Evolutionary conservation across 208 protist genomes (phyloP), one percentile per base, ranked within the genome.

Genomic region (Wallacemonas sp.): DNA sequence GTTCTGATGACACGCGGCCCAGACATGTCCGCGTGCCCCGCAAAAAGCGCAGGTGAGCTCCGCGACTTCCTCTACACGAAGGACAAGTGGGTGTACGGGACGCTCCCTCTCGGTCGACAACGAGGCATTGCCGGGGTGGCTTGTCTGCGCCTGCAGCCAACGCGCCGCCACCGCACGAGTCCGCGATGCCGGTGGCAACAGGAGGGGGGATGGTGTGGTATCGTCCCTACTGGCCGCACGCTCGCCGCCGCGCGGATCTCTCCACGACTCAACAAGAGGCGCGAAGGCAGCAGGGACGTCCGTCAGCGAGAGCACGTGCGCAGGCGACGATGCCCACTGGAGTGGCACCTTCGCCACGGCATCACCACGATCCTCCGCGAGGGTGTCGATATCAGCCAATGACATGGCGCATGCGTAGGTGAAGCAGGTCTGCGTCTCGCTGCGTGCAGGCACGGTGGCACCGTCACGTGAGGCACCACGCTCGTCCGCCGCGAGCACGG

Each of bases 41-140:
- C 73, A 79, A 22, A 66, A 79, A 21, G 50, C 54, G 55, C 73
- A 79, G 24, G 15, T 24, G 21, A 79, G 32, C 34, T 69, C 67
- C 36, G 61, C 46, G 17, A 55, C 19, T 26, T 73, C 73, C 57
- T 79, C 73, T 3, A 34, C 19, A 19, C 67, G 62, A 13, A 71
- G 4, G 9, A 59, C 19, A 2, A 52, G 67, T 19, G 48, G 34
- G 30, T n/a, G n/a, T n/a, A n/a, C n/a, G n/a, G n/a, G n/a, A n/a
- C n/a, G n/a, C n/a, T n/a, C n/a, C n/a, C n/a, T n/a, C n/a, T n/a
- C n/a, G n/a, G 39, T 45, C 39, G 39, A 15, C 36, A 17, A 15
- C n/a, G n/a, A n/a, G n/a, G n/a, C n/a, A n/a, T n/a, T n/a, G n/a
- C n/a, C n/a, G n/a, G n/a, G n/a, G n/a, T n/a, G n/a, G n/a, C n/a